Conservation (phyloP, 306 rosid genomes). For the Vicia villosa region DNA sequence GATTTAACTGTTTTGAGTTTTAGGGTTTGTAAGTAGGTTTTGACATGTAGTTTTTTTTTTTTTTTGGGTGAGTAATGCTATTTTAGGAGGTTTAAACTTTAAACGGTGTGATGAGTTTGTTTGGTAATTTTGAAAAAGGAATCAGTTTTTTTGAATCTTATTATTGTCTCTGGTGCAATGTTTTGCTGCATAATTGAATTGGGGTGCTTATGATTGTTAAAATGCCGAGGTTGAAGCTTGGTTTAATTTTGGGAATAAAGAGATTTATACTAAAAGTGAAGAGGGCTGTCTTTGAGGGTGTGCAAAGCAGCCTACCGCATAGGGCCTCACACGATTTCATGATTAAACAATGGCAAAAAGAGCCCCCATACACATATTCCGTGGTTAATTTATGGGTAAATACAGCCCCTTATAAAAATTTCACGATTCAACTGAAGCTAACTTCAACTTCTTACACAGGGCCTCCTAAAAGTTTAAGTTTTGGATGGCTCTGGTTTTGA, state of each 20-base stretch:
- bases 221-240: constrained; percentile 19
- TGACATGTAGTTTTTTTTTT: neutral
- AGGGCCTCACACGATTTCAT: too few relatives aligned
- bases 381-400: too few relatives aligned
- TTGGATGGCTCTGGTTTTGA: too few relatives aligned
- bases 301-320: too few relatives aligned
- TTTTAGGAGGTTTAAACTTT: constrained; percentile 14
- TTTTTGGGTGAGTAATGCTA: constrained; percentile 2
- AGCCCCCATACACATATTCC: too few relatives aligned
- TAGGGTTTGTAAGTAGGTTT: neutral
- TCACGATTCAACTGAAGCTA: too few relatives aligned
- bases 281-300: too few relatives aligned
- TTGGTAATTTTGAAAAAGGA: constrained; percentile 3
- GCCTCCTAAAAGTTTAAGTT: too few relatives aligned
- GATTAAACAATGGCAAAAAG: too few relatives aligned
- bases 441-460: too few relatives aligned
- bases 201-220: constrained; percentile 1
- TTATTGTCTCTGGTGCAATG: neutral
- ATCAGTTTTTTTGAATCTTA: neutral
- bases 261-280: neutral
- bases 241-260: neutral
- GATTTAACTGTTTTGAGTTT: neutral
- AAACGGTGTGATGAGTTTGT: neutral
- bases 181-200: constrained; percentile 24
- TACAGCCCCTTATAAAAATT: too few relatives aligned